phyloP scores from a whole-genome alignment of 2,329 filamentous ascomycete genomes.

The Pseudogymnoascus sp. region DNA sequence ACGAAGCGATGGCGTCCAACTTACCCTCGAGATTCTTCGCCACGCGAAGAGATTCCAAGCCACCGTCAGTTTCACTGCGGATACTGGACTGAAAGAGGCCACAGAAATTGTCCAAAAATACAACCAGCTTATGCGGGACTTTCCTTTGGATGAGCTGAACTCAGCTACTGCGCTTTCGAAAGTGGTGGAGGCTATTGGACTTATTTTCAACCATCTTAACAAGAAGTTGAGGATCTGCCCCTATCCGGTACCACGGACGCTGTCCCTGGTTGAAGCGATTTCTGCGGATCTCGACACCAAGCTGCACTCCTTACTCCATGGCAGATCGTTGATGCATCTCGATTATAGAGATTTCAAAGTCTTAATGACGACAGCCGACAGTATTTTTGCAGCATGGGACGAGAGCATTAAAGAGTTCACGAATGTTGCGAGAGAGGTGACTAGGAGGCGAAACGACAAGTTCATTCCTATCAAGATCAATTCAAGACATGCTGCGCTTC shows the following conservation, averaged over 20 bases:
- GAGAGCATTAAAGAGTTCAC: slow-evolving; percentile 96
- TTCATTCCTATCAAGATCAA: slow-evolving; percentile 98
- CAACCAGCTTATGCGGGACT: slow-evolving; percentile 97
- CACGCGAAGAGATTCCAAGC: slow-evolving; percentile 97
- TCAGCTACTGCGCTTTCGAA: slow-evolving; percentile 86
- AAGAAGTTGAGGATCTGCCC: slow-evolving; percentile 96
- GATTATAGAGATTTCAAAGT: slow-evolving; percentile 84
- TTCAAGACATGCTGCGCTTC: slow-evolving; percentile 78
- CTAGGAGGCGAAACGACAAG: slow-evolving; percentile 86
- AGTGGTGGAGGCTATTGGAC: slow-evolving; percentile 76
- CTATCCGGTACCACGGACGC: slow-evolving; percentile 84
- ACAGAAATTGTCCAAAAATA: slow-evolving; percentile 97
- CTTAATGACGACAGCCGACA: slow-evolving; percentile 74
- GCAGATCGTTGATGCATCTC: slow-evolving; percentile 81
- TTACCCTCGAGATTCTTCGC: slow-evolving; percentile 92
- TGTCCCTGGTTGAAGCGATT: slow-evolving; percentile 94
- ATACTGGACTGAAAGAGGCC: slow-evolving; percentile 92
- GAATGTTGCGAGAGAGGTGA: slow-evolving; percentile 92
- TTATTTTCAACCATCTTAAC: slow-evolving; percentile 92
- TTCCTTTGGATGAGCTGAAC: slow-evolving; percentile 79
- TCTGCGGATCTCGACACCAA: slow-evolving; percentile 85
- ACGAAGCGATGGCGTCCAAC: slow-evolving; percentile 74
- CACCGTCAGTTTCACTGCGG: slow-evolving; percentile 90
- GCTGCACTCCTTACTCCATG: slow-evolving; percentile 77
- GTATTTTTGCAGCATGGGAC: slow-evolving; percentile 89